These are phyloP conservation scores for Arthroderma sp. DNA, from an alignment of 2,329 filamentous ascomycete species.

Conservation along the genomic window DNA sequence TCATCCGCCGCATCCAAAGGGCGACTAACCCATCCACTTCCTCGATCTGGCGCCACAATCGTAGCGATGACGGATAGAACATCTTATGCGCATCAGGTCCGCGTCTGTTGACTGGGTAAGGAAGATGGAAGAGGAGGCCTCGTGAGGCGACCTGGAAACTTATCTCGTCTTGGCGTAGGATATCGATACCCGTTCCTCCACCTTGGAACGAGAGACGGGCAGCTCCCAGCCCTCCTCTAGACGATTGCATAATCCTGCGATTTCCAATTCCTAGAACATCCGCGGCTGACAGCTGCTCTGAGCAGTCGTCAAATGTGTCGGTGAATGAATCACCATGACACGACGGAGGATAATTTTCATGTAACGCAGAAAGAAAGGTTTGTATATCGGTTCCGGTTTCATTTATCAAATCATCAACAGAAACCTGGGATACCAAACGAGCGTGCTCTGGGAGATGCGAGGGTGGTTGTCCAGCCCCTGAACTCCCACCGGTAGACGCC, in stretches of 20 bases:
- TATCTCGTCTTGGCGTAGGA: constrained; percentile 83
- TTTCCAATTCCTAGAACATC: constrained; percentile 71
- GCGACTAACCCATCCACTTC: constrained; percentile 60
- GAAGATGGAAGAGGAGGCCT: constrained; percentile 73
- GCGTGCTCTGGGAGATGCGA: constrained; percentile 46
- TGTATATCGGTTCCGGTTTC: constrained; percentile 86
- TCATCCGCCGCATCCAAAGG: constrained; percentile 28
- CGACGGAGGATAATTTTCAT: constrained; percentile 86
- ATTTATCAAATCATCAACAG: constrained; percentile 67
- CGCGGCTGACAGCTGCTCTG: constrained; percentile 74
- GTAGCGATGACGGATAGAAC: constrained; percentile 79
- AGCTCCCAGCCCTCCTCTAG: constrained; percentile 42
- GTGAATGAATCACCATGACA: constrained; percentile 57
- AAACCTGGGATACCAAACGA: constrained; percentile 53
- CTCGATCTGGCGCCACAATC: constrained; percentile 71
- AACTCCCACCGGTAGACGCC: constrained; percentile 14
- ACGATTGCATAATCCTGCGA: constrained; percentile 19
- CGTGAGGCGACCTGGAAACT: constrained; percentile 82
- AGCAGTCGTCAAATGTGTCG: constrained; percentile 71
- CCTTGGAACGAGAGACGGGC: constrained; percentile 37
- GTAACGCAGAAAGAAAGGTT: constrained; percentile 78
- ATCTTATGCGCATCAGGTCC: constrained; percentile 63
- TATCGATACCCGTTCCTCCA: constrained; percentile 53
- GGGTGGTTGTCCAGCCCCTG: constrained; percentile 45
- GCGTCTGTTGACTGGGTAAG: constrained; percentile 63